Conservation (phyloP, 176 grass and related monocot genomes). For the Carex littledalei region DNA sequence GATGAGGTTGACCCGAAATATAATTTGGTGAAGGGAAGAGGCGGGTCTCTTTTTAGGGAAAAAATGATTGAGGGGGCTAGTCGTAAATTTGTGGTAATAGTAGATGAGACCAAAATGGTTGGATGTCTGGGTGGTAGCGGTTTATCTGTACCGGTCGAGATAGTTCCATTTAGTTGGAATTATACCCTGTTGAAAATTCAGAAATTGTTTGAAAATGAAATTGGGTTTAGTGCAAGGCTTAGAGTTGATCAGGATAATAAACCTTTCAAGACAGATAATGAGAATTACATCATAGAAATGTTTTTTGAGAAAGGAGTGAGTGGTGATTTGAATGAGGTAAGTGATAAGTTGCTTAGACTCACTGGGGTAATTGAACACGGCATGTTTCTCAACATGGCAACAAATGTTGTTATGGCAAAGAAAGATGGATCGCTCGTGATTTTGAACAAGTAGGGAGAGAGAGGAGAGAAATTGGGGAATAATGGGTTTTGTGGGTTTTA, state of each 20-base stretch:
- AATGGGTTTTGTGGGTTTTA: neutral
- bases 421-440: constrained; percentile 22
- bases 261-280: constrained; percentile 28
- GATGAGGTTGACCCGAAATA: constrained; percentile 68
- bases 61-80: constrained; percentile 78
- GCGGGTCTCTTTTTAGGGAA: constrained; percentile 66
- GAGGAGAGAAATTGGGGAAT: neutral
- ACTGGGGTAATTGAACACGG: constrained; percentile 37
- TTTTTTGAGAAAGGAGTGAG: constrained; percentile 31
- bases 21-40: constrained; percentile 75
- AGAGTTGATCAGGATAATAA: constrained; percentile 5
- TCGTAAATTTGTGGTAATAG: constrained; percentile 50
- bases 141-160: constrained; percentile 53
- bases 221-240: constrained; percentile 21
- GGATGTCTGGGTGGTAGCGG: constrained; percentile 42
- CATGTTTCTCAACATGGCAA: constrained; percentile 35
- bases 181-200: constrained; percentile 32
- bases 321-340: constrained; percentile 19
- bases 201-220: constrained; percentile 11
- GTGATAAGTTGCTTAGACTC: constrained; percentile 25
- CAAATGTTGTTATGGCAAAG: constrained; percentile 27
- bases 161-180: constrained; percentile 49
- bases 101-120: constrained; percentile 73
- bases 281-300: constrained; percentile 40
- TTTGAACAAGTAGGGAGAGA: neutral